Percentiles rank a stretch among this genome's conserved stretches.
Conservation (phyloP, 23 red algal species). For the Agarophyton chilense region DNA sequence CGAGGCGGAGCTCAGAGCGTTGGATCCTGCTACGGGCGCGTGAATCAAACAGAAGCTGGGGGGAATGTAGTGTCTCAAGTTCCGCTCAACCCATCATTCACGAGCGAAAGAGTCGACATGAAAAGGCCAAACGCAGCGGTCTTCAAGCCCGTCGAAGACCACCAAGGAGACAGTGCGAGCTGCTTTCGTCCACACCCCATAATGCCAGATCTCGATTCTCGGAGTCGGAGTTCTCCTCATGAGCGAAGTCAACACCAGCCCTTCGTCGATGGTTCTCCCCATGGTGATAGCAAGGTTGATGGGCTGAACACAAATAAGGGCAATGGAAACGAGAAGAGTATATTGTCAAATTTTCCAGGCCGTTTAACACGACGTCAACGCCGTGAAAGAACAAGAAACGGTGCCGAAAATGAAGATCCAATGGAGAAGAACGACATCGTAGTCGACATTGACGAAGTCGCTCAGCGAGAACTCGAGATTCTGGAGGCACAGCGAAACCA, state of each 20-base stretch:
- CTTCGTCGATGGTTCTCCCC: background rate
- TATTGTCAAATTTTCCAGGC: constrained; percentile 51
- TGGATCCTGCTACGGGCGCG: constrained; percentile 29
- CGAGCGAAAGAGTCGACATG: constrained; percentile 49
- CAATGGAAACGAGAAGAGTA: constrained; percentile 45
- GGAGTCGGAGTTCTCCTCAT: constrained; percentile 1
- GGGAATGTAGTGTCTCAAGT: constrained; percentile 1
- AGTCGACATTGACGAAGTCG: constrained; percentile 67
- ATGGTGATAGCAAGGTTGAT: background rate
- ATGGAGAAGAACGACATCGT: constrained; percentile 6
- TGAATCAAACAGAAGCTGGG: constrained; percentile 13
- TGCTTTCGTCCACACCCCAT: constrained; percentile 22
- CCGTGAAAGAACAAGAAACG: constrained; percentile 30
- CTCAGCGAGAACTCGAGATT: constrained; percentile 38
- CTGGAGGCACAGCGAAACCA: constrained; percentile 39
- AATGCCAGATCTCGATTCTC: constrained; percentile 15
- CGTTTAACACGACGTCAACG: background rate
- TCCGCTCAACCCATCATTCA: constrained; percentile 52
- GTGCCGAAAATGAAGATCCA: background rate
- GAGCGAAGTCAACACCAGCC: background rate
- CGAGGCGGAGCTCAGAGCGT: constrained; percentile 9
- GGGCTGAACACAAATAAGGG: background rate
- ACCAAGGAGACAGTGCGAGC: constrained; percentile 69
- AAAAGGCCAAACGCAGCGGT: background rate
- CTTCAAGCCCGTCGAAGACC: constrained; percentile 44